Conservation (phyloP, 1,284 basidiomycete species). For the Phellopilus nigrolimitatus region DNA sequence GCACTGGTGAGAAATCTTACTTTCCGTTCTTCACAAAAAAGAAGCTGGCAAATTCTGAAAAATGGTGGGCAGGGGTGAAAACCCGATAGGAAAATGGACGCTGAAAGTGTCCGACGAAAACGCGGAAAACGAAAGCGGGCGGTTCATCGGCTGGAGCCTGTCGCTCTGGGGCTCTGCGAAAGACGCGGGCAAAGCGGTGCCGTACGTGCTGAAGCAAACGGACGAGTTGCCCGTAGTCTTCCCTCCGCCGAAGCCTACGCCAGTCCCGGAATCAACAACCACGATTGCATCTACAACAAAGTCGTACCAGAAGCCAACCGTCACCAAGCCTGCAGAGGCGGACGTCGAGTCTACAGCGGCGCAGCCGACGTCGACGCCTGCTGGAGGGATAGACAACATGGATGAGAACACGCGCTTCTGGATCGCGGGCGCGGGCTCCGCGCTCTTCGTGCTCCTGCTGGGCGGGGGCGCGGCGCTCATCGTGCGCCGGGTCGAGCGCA, state of each 20-base stretch:
- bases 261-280: conserved; percentile 30
- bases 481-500: conserved; percentile 38
- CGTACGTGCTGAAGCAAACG: conserved; percentile 56
- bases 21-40: conserved; percentile 9
- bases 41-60: not conserved
- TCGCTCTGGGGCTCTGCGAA: conserved; percentile 90
- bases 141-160: conserved; percentile 89
- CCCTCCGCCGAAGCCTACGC: conserved; percentile 41
- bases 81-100: conserved; percentile 90
- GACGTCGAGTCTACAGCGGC: conserved; percentile 4
- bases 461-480: conserved; percentile 11
- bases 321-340: conserved; percentile 21
- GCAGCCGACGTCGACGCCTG: not conserved
- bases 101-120: conserved; percentile 80
- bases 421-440: conserved; percentile 46
- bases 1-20: conserved; percentile 74
- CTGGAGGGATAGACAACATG: not conserved
- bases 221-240: conserved; percentile 41
- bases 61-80: conserved; percentile 72
- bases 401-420: conserved; percentile 8
- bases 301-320: conserved; percentile 80
- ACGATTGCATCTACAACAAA: conserved; percentile 45
- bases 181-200: conserved; percentile 64
- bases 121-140: conserved; percentile 56
- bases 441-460: conserved; percentile 54